Percentiles rank a stretch among this genome's conserved stretches.
phyloP scores from a whole-genome alignment of 192 early-diverging fungal species.

The Linnemannia elongata region DNA sequence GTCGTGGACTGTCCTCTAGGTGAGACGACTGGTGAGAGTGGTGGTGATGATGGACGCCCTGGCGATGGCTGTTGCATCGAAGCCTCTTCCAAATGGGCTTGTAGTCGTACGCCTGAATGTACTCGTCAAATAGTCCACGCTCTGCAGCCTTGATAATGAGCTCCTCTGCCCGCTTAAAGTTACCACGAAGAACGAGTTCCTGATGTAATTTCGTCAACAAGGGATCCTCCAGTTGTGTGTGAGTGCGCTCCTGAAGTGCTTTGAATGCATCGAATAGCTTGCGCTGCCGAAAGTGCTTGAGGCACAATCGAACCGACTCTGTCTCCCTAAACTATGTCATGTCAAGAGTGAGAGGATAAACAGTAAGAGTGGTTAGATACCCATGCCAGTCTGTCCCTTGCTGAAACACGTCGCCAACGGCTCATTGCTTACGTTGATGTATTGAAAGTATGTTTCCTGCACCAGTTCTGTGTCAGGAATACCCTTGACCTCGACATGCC shows the following conservation, averaged over 20 bases:
- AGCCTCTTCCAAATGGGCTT: slow-evolving; percentile 65
- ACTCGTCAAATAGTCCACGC: slow-evolving; percentile 79
- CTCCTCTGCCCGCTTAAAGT: slow-evolving; percentile 81
- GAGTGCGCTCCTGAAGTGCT: slow-evolving; percentile 72
- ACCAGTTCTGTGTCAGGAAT: slow-evolving; percentile 78
- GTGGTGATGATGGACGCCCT: slow-evolving; percentile 41
- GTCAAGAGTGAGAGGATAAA: background rate
- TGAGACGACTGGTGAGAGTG: slow-evolving; percentile 33
- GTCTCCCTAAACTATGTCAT: slow-evolving; percentile 75
- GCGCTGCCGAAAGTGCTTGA: slow-evolving; percentile 90
- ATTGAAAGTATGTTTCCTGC: slow-evolving; percentile 72
- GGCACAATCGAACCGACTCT: slow-evolving; percentile 85
- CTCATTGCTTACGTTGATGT: slow-evolving; percentile 67
- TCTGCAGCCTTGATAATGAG: slow-evolving; percentile 74
- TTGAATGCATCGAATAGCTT: slow-evolving; percentile 82
- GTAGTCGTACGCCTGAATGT: slow-evolving; percentile 78
- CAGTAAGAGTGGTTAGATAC: background rate
- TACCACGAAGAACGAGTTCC: slow-evolving; percentile 74
- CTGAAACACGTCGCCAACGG: no score
- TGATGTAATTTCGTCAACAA: slow-evolving; percentile 82
- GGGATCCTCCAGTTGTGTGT: slow-evolving; percentile 82
- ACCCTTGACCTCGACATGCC: slow-evolving; percentile 93
- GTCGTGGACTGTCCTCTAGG: slow-evolving; percentile 62
- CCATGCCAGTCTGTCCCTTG: background rate
- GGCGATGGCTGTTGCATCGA: slow-evolving; percentile 28